phyloP scores from a whole-genome alignment of 805 yeast genomes.

The Zygoascus ofunaensis region DNA sequence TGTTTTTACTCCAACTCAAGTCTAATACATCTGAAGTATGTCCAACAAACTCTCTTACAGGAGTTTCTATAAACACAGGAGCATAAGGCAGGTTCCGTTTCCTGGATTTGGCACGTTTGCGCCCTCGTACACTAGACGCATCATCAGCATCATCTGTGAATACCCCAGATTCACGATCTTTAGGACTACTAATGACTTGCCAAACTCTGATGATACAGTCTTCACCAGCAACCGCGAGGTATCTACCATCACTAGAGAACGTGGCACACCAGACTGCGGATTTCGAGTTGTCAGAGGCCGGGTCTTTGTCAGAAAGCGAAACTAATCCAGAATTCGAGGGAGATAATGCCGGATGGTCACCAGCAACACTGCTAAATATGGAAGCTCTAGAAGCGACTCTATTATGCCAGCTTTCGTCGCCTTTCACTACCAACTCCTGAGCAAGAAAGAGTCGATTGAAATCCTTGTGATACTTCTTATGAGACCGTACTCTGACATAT shows the following conservation, averaged over 20 bases:
- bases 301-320: background rate
- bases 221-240: slow-evolving; percentile 75
- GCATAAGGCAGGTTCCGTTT: slow-evolving; percentile 37
- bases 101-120: background rate
- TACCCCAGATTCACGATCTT: slow-evolving; percentile 41
- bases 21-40: slow-evolving; percentile 67
- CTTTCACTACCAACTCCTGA: slow-evolving; percentile 23
- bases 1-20: slow-evolving; percentile 81
- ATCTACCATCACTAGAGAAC: slow-evolving; percentile 74
- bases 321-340: background rate
- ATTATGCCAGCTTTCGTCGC: background rate
- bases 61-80: slow-evolving; percentile 67
- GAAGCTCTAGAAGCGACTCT: slow-evolving; percentile 2
- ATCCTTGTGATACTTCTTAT: slow-evolving; percentile 22
- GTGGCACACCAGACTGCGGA: slow-evolving; percentile 52
- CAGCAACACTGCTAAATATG: background rate
- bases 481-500: slow-evolving; percentile 28
- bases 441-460: slow-evolving; percentile 28
- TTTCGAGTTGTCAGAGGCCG: background rate
- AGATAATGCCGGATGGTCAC: background rate
- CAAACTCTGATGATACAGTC: slow-evolving; percentile 61
- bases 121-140: background rate
- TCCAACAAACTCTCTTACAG: slow-evolving; percentile 51
- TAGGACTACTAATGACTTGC: slow-evolving; percentile 69
- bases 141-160: slow-evolving; percentile 10